Percentiles rank a stretch among this genome's conserved stretches.
These are phyloP conservation scores for Teratosphaeria gauchensis DNA, from an alignment of 2,329 filamentous ascomycete species.

Conservation along the genomic window DNA sequence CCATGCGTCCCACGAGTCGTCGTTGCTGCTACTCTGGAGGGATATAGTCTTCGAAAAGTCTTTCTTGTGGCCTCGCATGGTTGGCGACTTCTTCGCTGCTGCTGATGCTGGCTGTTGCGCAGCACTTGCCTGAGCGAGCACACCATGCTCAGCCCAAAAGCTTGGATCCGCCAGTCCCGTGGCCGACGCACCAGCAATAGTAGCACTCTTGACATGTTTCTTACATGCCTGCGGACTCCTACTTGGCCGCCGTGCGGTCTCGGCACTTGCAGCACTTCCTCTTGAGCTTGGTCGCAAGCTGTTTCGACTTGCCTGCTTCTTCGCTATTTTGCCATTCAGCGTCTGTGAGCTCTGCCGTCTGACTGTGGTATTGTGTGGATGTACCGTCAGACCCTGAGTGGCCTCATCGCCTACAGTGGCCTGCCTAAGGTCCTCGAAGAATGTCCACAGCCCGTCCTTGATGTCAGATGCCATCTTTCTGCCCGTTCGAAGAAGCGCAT, in stretches of 20 bases:
- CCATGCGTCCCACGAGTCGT: constrained; percentile 25
- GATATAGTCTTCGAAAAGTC: constrained; percentile 12
- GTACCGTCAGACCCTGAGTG: constrained; percentile 40
- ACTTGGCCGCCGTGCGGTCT: constrained; percentile 6
- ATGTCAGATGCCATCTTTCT: constrained; percentile 86
- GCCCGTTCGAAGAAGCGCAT: constrained; percentile 44
- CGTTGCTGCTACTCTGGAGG: constrained; percentile 9
- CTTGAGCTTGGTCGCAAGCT: constrained; percentile 13
- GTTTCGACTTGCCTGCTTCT: constrained; percentile 17
- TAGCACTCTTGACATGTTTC: constrained; percentile 11
- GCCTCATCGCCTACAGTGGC: constrained; percentile 93
- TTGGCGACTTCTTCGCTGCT: constrained; percentile 14
- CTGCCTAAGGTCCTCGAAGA: constrained; percentile 89
- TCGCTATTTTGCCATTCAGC: constrained; percentile 4
- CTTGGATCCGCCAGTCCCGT: constrained; percentile 20
- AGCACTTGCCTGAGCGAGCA: constrained; percentile 3
- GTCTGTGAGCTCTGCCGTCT: background rate
- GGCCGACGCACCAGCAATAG: constrained; percentile 6
- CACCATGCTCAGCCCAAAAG: constrained; percentile 22
- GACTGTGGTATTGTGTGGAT: background rate
- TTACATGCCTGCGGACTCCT: constrained; percentile 6
- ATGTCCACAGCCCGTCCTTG: constrained; percentile 81
- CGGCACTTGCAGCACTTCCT: constrained; percentile 13
- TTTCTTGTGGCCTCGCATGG: constrained; percentile 8
- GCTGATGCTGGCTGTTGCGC: constrained; percentile 6